Percentiles rank a stretch among this genome's conserved stretches.
phyloP scores from a whole-genome alignment of 2,329 filamentous ascomycete species.

The Penicillium sp. region DNA sequence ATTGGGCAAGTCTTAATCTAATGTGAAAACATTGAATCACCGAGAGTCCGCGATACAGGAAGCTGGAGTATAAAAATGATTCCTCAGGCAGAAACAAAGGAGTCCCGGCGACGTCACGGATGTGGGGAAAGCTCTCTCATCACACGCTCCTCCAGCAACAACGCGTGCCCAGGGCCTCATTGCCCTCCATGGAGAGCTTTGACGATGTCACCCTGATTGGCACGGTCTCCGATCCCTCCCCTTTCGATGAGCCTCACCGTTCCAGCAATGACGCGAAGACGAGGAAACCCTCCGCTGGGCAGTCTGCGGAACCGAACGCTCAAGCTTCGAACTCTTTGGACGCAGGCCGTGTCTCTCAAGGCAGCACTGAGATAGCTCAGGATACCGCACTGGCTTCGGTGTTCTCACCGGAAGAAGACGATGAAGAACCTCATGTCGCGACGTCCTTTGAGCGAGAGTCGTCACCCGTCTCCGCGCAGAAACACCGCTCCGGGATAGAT shows the following conservation, averaged over 20 bases:
- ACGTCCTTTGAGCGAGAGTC: slow-evolving; percentile 47
- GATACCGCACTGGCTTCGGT: slow-evolving; percentile 21
- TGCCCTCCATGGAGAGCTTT: slow-evolving; percentile 38
- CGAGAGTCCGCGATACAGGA: neutral
- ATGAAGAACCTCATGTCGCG: slow-evolving; percentile 46
- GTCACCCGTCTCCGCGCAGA: slow-evolving; percentile 38
- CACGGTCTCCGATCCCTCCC: slow-evolving; percentile 14
- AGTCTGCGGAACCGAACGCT: slow-evolving; percentile 12
- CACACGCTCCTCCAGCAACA: neutral
- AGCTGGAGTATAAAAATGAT: neutral
- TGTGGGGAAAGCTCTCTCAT: slow-evolving; percentile 6
- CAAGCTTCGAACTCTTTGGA: slow-evolving; percentile 15
- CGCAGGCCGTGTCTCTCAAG: neutral
- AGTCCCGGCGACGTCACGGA: slow-evolving; percentile 2
- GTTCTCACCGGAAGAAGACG: slow-evolving; percentile 38
- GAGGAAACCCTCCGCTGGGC: slow-evolving; percentile 11
- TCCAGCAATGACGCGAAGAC: slow-evolving; percentile 9
- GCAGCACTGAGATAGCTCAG: slow-evolving; percentile 15
- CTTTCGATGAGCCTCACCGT: slow-evolving; percentile 16
- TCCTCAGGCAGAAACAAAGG: slow-evolving; percentile 2
- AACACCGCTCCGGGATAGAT: slow-evolving; percentile 36
- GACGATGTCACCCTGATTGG: slow-evolving; percentile 34
- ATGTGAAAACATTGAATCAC: neutral
- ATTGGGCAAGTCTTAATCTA: no score
- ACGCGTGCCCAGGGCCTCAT: neutral